These are phyloP conservation scores for Lipomyces kockii DNA, from an alignment of 805 yeast genomes.

Conservation along the genomic window DNA sequence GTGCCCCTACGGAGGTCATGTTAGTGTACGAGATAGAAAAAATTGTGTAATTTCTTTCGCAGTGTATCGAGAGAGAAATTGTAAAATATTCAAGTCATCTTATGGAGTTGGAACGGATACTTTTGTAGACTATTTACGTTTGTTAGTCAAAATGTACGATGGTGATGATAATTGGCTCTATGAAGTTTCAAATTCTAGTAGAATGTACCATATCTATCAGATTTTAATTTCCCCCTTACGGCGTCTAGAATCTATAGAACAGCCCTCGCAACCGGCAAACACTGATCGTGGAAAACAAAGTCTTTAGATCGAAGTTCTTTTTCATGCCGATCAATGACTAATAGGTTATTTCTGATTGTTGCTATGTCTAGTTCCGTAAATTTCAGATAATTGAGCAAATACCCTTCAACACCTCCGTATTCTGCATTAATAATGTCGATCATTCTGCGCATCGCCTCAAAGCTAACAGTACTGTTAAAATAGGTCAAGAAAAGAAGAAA, in stretches of 20 bases:
- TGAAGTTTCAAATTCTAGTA: no score
- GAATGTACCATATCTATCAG: no score
- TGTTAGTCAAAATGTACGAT: background rate
- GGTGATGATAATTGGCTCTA: background rate
- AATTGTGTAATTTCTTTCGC: conserved; percentile 20
- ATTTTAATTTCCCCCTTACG: no score
- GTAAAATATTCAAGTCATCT: background rate
- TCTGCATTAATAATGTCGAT: conserved; percentile 24
- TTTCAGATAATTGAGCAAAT: conserved; percentile 8
- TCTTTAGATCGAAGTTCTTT: background rate
- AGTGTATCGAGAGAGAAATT: background rate
- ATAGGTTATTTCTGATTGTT: conserved; percentile 11
- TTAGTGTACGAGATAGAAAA: conserved; percentile 73
- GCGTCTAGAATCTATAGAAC: background rate
- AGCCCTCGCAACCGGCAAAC: background rate
- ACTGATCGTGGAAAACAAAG: conserved; percentile 12
- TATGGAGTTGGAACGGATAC: background rate
- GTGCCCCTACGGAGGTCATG: conserved; percentile 76
- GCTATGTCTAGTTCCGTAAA: conserved; percentile 17
- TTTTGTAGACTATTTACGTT: background rate
- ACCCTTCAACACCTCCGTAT: conserved; percentile 39
- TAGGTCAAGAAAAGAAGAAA: background rate
- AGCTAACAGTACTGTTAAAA: conserved; percentile 3
- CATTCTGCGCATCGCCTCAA: conserved; percentile 21
- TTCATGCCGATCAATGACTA: background rate